Evolutionary conservation across 2,329 filamentous ascomycete genomes (phyloP).

Genomic region (Ilyonectria sp.): DNA sequence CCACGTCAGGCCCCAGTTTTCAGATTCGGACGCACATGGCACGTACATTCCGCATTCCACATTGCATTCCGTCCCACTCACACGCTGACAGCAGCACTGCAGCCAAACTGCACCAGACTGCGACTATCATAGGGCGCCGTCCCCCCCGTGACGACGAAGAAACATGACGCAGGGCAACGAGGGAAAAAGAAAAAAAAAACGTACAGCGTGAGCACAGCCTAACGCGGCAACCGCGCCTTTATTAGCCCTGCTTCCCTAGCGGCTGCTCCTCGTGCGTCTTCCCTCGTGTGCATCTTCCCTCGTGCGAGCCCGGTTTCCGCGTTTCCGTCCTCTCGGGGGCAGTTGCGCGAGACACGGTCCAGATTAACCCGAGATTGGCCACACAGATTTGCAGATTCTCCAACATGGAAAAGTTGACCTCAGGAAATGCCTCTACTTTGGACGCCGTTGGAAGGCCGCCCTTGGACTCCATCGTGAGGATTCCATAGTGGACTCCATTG

Average conservation of each 20-base stretch:
- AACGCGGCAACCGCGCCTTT: constrained; percentile 20
- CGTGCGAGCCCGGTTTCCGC: neutral
- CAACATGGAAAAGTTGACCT: neutral
- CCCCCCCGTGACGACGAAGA: constrained; percentile 4
- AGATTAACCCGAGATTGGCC: constrained; percentile 2
- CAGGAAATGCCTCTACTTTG: neutral
- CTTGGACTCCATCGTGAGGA: neutral
- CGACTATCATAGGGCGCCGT: neutral
- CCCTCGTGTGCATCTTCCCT: neutral
- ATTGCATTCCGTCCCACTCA: constrained; percentile 1
- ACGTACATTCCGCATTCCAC: constrained; percentile 8
- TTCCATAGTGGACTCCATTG: neutral
- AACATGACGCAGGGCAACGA: constrained; percentile 23
- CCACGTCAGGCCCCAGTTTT: constrained; percentile 16
- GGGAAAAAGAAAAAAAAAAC: neutral
- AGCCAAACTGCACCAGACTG: neutral
- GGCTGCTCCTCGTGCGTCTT: constrained; percentile 3
- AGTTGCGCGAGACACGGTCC: neutral
- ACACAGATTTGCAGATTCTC: neutral
- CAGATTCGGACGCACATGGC: constrained; percentile 7
- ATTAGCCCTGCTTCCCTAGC: constrained; percentile 21
- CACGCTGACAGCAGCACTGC: neutral
- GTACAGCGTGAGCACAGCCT: constrained; percentile 4
- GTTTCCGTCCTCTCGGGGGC: constrained; percentile 2
- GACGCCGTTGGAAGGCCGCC: neutral